phyloP scores from a whole-genome alignment of 768 basidiomycete genomes.

The Collybia mongolica region DNA sequence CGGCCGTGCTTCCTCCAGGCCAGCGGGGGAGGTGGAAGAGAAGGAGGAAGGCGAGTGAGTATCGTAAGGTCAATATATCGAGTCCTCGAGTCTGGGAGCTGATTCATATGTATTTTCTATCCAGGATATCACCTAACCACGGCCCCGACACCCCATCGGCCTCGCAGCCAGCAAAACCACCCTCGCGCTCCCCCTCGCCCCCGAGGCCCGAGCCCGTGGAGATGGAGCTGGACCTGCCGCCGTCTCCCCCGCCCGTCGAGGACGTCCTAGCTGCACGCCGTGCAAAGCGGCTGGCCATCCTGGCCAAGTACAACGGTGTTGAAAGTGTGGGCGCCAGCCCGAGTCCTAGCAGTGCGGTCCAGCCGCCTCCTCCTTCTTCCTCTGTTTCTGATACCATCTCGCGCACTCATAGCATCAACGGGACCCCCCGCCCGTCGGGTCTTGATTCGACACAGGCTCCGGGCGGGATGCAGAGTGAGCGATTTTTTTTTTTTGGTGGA shows the following conservation, averaged over 20 bases:
- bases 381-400: constrained; percentile 62
- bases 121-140: constrained; percentile 65
- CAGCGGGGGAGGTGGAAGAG: constrained; percentile 40
- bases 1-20: neutral
- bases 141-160: constrained; percentile 20
- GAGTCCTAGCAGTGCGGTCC: constrained; percentile 73
- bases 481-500: neutral
- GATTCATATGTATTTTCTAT: constrained; percentile 10
- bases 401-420: constrained; percentile 49
- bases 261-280: constrained; percentile 66
- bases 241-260: constrained; percentile 57
- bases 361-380: constrained; percentile 61
- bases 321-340: constrained; percentile 49
- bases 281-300: constrained; percentile 72
- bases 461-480: neutral
- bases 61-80: constrained; percentile 23
- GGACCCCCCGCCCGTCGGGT: constrained; percentile 22
- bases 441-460: neutral
- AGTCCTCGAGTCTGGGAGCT: neutral
- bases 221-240: constrained; percentile 55
- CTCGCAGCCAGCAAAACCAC: constrained; percentile 10
- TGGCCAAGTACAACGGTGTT: constrained; percentile 68
- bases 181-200: constrained; percentile 22
- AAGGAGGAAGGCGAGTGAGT: constrained; percentile 96
- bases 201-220: constrained; percentile 25